Base-by-base conservation (phyloP, 768 basidiomycete species). In the Termitomyces sp. region DNA sequence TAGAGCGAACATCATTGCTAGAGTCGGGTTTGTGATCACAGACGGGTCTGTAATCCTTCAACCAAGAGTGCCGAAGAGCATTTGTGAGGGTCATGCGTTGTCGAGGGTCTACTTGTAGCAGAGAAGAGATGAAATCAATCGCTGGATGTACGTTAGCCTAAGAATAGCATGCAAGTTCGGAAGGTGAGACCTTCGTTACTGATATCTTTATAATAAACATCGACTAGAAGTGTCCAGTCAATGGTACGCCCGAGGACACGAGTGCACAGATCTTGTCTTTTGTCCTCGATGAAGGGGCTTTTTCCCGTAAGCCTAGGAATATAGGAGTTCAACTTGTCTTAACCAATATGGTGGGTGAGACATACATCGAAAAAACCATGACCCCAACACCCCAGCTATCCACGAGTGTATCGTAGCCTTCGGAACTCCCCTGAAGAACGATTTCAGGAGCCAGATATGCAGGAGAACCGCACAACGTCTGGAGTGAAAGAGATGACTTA, bases 311-410 rank as follows among this genome's bases (percentile, higher is more conserved):
- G 69, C 89, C 89, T 91, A 10, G 28, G 16, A 17, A 25, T 9
- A 53, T n/a, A 40, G 1, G 16, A 46, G 28, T 51, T 52, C 34
- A 35, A 55, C n/a, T 49, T 34, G 12, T 56, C 30, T 34, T 50
- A 14, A 17, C 25, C 30, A 3, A 21, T 7, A 34, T 27, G 9
- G 32, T 50, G 5, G 12, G 7, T 14, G 16, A 46, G 7, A 27
- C 58, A 43, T 65, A 94, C 94, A 93, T 94, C 19, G 86, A 85
- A 64, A 88, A 98, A 2, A 97, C 82, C 47, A 98, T 97, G 23
- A 97, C 93, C 5, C 97, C 96, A 11, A 95, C 83, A 42, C 92
- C 94, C 94, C 94, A 99, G 60, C 91, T 93, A 67, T 99, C 97
- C 46, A 98, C 97, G 16, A 88, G 73, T 52, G 87, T 82, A 63